Base-by-base conservation (phyloP, 768 basidiomycete genomes). In the Podaxis sp. region DNA sequence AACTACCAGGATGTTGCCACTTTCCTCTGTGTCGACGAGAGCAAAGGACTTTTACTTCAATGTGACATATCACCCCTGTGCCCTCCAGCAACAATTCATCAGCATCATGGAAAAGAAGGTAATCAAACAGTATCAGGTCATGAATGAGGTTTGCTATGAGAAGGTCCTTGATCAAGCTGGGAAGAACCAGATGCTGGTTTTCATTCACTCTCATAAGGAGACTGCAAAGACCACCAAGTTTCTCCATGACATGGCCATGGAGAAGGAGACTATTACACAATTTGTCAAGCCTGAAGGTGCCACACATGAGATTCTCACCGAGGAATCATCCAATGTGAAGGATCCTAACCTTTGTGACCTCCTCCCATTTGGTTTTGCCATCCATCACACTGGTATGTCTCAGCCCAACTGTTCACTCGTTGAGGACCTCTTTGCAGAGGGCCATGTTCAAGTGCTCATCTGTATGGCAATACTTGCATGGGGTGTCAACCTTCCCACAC, bases 101-200 rank as follows among this genome's bases (percentile, higher is more conserved):
- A 96, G 97, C 46, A 87, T 99, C 62, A 98, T 96, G 0, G 97
- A 99, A 81, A 99, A 98, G 84, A 99, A 97, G 75, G 97, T 96
- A 0, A 98, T 99, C 82, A 98, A 96, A 74, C 88, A 97, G 5
- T 95, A 96, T 71, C 96, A 98, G 73, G 88, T 98, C 65, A 96
- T 93, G 84, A 99, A 99, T 75, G 96, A 99, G 72, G 95, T 99
- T 22, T 96, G 96, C 76, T 99, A 99, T 79, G 96, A 99, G 75
- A 99, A 99, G 78, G 91, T 98, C 2, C 85, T 99, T 22, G 95
- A 98, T 66, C 94, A 99, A 69, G 86, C 80, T 0, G 82, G 82
- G 10, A 94, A 93, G 79, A 93, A 96, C 64, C 95, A 96, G 72
- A 92, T 91, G 0, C 83, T 99, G 41, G 95, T 99, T 12, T 99